Percentiles rank a stretch among this genome's conserved stretches.
Evolutionary conservation across 208 protist species (phyloP).

Genomic region (Leishmania aethiopica): DNA sequence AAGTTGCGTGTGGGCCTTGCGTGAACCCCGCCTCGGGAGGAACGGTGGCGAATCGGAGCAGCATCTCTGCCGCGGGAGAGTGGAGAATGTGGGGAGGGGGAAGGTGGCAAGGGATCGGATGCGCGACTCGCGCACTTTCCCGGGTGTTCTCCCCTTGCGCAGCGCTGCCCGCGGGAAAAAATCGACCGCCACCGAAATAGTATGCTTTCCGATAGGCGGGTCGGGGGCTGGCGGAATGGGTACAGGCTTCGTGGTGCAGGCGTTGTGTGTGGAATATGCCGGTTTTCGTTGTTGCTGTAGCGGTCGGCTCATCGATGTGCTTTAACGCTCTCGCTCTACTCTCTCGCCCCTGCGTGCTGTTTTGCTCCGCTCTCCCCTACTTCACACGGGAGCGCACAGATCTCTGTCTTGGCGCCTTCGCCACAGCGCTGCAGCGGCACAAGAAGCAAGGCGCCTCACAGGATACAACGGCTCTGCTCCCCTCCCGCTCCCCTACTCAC

Average conservation of each 20-base stretch:
- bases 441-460: too few relatives aligned
- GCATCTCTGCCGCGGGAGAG: too few relatives aligned
- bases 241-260: not conserved
- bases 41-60: not conserved
- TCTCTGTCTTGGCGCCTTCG: too few relatives aligned
- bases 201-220: not conserved
- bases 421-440: not conserved
- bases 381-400: not conserved
- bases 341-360: not conserved
- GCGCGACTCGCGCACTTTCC: not conserved
- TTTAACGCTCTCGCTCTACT: not conserved
- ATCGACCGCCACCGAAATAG: not conserved
- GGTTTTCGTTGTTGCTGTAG: not conserved
- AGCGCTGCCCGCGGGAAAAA: not conserved
- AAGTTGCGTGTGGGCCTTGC: not conserved
- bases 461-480: not conserved
- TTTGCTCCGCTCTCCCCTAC: not conserved
- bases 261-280: not conserved
- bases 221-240: not conserved
- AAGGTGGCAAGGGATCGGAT: not conserved
- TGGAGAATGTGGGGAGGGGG: not conserved
- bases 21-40: not conserved
- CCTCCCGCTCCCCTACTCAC: not conserved
- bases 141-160: not conserved
- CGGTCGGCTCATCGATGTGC: not conserved